Evolutionary conservation across 1,284 basidiomycete genomes (phyloP).

Genomic region (Farysia itapuensis): DNA sequence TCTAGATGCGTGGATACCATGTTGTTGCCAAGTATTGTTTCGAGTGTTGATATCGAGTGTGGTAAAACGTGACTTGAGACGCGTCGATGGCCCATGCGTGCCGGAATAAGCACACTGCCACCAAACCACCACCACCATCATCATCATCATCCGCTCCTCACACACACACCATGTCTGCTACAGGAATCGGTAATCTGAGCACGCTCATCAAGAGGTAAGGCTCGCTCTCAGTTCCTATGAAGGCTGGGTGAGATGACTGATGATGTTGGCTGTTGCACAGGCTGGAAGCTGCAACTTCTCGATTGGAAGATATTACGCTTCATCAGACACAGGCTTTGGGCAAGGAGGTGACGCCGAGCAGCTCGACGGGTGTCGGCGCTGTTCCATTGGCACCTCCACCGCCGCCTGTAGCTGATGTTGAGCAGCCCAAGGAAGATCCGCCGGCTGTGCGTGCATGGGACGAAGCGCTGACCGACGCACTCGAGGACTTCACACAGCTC

Average conservation of each 20-base stretch:
- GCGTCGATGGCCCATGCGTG: too few species aligned
- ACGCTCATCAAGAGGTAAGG: slow-evolving; percentile 56
- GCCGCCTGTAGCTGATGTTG: slow-evolving; percentile 15
- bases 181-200: slow-evolving; percentile 53
- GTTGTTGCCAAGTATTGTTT: too few species aligned
- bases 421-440: slow-evolving; percentile 61
- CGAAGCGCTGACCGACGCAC: slow-evolving; percentile 71
- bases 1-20: too few species aligned
- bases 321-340: slow-evolving; percentile 41
- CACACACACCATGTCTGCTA: slow-evolving; percentile 26
- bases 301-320: slow-evolving; percentile 85
- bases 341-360: slow-evolving; percentile 7
- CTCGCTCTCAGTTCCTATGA: too few species aligned
- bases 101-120: too few species aligned
- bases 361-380: slow-evolving; percentile 15
- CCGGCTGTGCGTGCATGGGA: slow-evolving; percentile 74
- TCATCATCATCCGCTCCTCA: background rate
- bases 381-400: slow-evolving; percentile 15
- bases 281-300: slow-evolving; percentile 83
- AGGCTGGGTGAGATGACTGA: too few species aligned
- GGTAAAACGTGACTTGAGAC: too few species aligned
- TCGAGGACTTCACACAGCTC: slow-evolving; percentile 74
- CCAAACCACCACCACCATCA: slow-evolving; percentile 6
- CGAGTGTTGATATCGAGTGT: too few species aligned
- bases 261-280: too few species aligned